Base-by-base conservation (phyloP, 2,329 filamentous ascomycete species). In the Epichloe baconii region DNA sequence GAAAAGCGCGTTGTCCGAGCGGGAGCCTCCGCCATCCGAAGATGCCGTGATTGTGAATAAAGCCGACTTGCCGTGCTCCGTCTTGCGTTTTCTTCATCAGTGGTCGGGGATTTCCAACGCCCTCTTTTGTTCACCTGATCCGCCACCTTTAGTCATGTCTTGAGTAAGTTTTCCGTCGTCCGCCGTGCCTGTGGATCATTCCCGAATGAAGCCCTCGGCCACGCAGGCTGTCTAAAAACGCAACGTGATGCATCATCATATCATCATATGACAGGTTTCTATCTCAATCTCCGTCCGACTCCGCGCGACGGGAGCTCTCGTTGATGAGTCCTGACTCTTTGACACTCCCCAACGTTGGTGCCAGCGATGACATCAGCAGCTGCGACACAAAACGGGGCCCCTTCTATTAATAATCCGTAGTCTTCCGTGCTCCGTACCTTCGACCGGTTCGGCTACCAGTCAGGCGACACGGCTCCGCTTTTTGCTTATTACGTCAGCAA, bases 401-500 rank as follows among this genome's bases (percentile, higher is more conserved):
- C 26, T 31, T 21, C 19, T 21, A 19, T 19, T 19, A 21, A 21
- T 21, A 21, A 21, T 21, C 19, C 19, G 19, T 21, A 21, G 19
- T 2, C 19, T 21, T 21, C 19, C 19, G 19, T 21, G 3, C 19
- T 21, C 19, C 19, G 19, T 21, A 21, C 19, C 19, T 21, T 31
- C 26, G 8, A 31, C 26, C 7, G 26, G 26, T 26, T 31, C 26
- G 26, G 26, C 8, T 31, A 31, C 26, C 26, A 17, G 40, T 17
- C 40, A 14, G 15, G n/a, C 15, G 17, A 49, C 26, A 41, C 8
- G 17, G 23, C 21, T 38, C 41, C 48, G 36, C 42, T 46, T 34
- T 45, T 44, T 41, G 11, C 1, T 5, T 5, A 49, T 56, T 57
- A 56, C 53, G 54, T 57, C 57, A 58, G 56, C 57, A 52, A 46